phyloP scores from a whole-genome alignment of 2,329 filamentous ascomycete genomes.

The Penicillium hesseltinei region DNA sequence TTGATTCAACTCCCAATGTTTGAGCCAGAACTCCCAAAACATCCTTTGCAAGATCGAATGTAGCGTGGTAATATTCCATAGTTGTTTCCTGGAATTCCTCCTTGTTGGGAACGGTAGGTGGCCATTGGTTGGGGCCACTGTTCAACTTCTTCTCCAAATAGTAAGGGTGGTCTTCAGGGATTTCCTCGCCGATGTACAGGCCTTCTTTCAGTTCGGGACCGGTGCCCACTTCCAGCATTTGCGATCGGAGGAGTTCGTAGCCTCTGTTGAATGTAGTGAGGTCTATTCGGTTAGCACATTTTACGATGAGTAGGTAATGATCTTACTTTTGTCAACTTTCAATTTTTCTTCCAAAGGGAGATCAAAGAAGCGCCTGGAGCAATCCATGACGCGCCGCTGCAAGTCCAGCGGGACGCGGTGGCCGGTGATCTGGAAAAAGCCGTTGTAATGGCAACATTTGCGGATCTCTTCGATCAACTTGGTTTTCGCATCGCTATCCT shows the following conservation, averaged over 20 bases:
- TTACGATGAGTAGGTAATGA: neutral
- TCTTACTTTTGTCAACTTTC: constrained; percentile 34
- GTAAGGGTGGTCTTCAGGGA: constrained; percentile 40
- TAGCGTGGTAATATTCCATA: constrained; percentile 43
- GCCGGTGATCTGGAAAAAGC: constrained; percentile 49
- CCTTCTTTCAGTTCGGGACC: constrained; percentile 47
- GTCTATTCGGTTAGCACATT: constrained; percentile 22
- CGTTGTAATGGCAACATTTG: constrained; percentile 32
- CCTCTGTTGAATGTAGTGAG: constrained; percentile 44
- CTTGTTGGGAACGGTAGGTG: constrained; percentile 18
- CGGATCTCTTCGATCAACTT: constrained; percentile 28
- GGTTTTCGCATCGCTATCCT: constrained; percentile 29
- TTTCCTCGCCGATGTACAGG: constrained; percentile 45
- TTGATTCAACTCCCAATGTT: constrained; percentile 39
- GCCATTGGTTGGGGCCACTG: constrained; percentile 45
- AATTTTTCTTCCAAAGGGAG: constrained; percentile 45
- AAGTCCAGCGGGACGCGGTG: constrained; percentile 41
- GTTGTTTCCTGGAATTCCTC: constrained; percentile 40
- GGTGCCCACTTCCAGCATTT: constrained; percentile 45
- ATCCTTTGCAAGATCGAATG: constrained; percentile 42
- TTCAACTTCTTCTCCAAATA: constrained; percentile 40
- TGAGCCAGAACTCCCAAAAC: constrained; percentile 43
- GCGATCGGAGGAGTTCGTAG: constrained; percentile 44
- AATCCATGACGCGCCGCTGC: constrained; percentile 39
- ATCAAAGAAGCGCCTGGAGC: constrained; percentile 43